Percentiles rank a stretch among this genome's conserved stretches.
These are phyloP conservation scores for Leccinum obscurum DNA, from an alignment of 768 basidiomycete species.

Conservation along the genomic window DNA sequence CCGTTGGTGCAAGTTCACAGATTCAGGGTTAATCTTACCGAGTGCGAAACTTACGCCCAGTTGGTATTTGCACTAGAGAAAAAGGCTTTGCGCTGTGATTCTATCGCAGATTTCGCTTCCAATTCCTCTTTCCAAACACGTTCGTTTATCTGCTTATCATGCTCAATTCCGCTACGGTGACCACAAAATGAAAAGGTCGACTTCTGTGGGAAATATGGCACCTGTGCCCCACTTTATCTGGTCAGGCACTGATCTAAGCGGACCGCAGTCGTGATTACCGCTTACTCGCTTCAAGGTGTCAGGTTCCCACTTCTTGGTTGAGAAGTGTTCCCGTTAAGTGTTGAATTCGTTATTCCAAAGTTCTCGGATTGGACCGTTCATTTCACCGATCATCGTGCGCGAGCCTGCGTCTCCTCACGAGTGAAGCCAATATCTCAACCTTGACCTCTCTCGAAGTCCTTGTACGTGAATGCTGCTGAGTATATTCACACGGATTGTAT, in stretches of 20 bases:
- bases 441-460: slow-evolving; percentile 9
- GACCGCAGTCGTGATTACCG: slow-evolving; percentile 25
- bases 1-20: slow-evolving; percentile 10
- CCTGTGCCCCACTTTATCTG: slow-evolving; percentile 25
- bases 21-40: slow-evolving; percentile 22
- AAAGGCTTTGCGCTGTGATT: not conserved
- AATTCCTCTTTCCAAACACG: slow-evolving; percentile 6
- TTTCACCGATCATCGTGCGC: slow-evolving; percentile 25
- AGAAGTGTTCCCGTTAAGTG: slow-evolving; percentile 13
- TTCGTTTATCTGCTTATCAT: slow-evolving; percentile 22
- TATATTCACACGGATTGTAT: slow-evolving; percentile 9
- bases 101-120: slow-evolving; percentile 8
- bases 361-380: slow-evolving; percentile 23
- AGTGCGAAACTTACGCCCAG: slow-evolving; percentile 4
- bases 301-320: slow-evolving; percentile 19
- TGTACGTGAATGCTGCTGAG: slow-evolving; percentile 5
- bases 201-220: slow-evolving; percentile 21
- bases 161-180: slow-evolving; percentile 12
- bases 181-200: slow-evolving; percentile 29
- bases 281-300: slow-evolving; percentile 28
- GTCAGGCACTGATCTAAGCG: slow-evolving; percentile 31
- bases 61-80: not conserved
- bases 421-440: slow-evolving; percentile 16
- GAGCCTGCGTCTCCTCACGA: slow-evolving; percentile 19
- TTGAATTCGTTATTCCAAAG: slow-evolving; percentile 27